Base-by-base conservation (phyloP, 2,329 filamentous ascomycete species). In the Tolypocladium capitatum region DNA sequence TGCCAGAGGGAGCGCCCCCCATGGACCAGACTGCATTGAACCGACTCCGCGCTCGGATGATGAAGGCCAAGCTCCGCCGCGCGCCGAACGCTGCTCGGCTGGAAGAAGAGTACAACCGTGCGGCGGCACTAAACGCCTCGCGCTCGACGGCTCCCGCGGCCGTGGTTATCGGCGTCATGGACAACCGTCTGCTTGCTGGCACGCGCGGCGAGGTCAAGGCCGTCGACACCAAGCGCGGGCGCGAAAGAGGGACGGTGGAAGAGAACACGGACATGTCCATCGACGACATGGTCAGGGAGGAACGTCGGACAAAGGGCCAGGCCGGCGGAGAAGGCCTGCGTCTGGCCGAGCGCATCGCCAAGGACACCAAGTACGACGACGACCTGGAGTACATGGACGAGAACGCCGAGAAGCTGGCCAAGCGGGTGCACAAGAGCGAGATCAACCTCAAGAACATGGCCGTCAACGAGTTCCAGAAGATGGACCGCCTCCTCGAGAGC, bases 361-460 rank as follows among this genome's bases (percentile, higher is more conserved):
- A 94, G 62, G 92, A 98, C 64, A 78, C 69, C 44, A 94, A 90
- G 60, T 98, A 94, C 62, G 83, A 88, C 69, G 81, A 94, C 59
- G 85, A 94, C 63, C 79, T 98, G 27, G 91, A 98, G 47, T 98
- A 98, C 67, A 85, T 97, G 75, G 91, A 98, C 62, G 92, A 97
- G 57, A 97, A 98, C 60, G 92, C 92, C 16, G 77, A 81, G 46
- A 94, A 91, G 65, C 80, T 98, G 13, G 90, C 91, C 28, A 84
- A 82, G 58, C 82, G 86, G 27, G 84, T 95, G 14, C 85, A 94
- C 61, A 92, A 90, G 63, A 91, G 84, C 35, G 87, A 94, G 54
- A 74, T 87, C 53, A 89, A 88, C 63, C 77, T 98, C 50, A 90
- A 89, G 62, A 95, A 90, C 62, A 77, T 80, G 46, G 89, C 94